These are phyloP conservation scores for Cryptosporidium xiaoi DNA, from an alignment of 169 alveolate genomes.

Conservation along the genomic window DNA sequence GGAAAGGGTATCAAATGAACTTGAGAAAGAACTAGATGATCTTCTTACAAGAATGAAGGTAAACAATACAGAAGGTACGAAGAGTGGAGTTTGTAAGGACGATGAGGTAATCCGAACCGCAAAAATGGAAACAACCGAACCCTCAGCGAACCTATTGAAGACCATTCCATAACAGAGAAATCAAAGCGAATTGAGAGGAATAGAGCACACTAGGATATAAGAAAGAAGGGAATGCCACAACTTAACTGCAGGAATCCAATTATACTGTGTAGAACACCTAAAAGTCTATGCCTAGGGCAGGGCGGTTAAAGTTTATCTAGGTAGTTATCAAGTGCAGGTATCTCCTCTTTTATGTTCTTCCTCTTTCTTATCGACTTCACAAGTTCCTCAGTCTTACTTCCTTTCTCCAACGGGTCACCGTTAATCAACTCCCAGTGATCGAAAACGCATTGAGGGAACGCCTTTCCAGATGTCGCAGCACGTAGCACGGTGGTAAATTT, in stretches of 20 bases:
- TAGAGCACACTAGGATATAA: neutral
- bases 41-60: neutral
- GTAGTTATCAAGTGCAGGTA: constrained; percentile 96
- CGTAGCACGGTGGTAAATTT: constrained; percentile 99
- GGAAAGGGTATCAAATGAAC: neutral
- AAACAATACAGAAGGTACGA: neutral
- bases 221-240: neutral
- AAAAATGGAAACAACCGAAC: neutral
- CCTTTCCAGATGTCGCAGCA: constrained; percentile 99
- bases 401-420: constrained; percentile 97
- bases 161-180: neutral
- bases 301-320: constrained; percentile 94
- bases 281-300: neutral
- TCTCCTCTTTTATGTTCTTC: constrained; percentile 96
- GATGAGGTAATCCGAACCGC: neutral
- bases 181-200: neutral
- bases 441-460: constrained; percentile 99
- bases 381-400: constrained; percentile 94
- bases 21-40: constrained; percentile 51
- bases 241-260: neutral
- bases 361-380: constrained; percentile 95
- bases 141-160: neutral
- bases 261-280: constrained; percentile 5
- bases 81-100: neutral
- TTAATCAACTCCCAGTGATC: constrained; percentile 98